phyloP scores from a whole-genome alignment of 345 rosid genomes.

The Camelina neglecta region DNA sequence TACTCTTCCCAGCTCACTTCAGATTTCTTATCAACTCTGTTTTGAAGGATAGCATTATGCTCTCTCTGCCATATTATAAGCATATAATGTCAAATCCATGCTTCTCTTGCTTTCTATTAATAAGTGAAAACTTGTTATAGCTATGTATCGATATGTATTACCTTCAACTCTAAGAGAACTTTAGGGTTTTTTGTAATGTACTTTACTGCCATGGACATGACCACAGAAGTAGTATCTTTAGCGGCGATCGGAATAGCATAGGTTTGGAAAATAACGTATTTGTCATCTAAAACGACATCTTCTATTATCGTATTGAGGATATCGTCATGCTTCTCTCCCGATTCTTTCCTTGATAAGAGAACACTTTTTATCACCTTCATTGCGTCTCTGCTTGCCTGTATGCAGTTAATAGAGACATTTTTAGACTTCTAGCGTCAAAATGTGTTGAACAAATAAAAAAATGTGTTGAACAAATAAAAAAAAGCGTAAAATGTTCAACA shows the following conservation, averaged over 20 bases:
- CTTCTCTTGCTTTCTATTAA: not conserved
- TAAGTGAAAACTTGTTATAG: not conserved
- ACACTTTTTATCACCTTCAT: not conserved
- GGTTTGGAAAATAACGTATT: not conserved
- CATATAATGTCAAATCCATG: conserved; percentile 3
- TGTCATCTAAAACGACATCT: not conserved
- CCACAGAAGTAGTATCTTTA: not conserved
- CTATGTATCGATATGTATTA: not conserved
- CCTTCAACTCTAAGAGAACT: not conserved
- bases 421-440: too few species aligned
- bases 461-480: too few species aligned
- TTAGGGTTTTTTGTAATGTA: not conserved
- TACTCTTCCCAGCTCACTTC: conserved; percentile 54
- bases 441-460: too few species aligned
- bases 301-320: not conserved
- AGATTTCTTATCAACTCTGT: conserved; percentile 18
- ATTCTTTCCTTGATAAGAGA: not conserved
- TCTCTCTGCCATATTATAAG: conserved; percentile 9
- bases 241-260: not conserved
- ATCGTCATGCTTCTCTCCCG: not conserved
- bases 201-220: not conserved
- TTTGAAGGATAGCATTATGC: conserved; percentile 36
- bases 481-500: too few species aligned
- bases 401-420: not conserved
- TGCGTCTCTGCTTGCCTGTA: not conserved